Conservation (phyloP, 2,329 filamentous ascomycete genomes). For the Coniochaeta ligniaria region DNA sequence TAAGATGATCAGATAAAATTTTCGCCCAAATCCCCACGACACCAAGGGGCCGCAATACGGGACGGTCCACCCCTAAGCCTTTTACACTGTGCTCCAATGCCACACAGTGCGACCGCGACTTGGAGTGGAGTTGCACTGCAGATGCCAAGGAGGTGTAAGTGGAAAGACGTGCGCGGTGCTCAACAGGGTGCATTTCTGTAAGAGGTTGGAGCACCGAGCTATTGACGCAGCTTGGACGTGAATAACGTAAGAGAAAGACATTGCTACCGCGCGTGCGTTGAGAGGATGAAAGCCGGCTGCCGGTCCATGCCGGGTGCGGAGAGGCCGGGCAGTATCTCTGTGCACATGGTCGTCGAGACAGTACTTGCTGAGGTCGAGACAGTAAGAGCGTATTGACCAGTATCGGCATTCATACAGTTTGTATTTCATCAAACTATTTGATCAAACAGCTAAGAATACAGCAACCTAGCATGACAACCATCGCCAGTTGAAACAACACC, state of each 20-base stretch:
- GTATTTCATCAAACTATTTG: not conserved
- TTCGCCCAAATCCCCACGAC: not conserved
- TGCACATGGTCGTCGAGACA: not conserved
- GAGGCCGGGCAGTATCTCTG: not conserved
- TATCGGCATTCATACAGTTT: not conserved
- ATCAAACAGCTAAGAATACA: not conserved
- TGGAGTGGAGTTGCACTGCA: not conserved
- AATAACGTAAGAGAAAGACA: not conserved
- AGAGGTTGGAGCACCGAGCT: not conserved
- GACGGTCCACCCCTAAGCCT: not conserved
- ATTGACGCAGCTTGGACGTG: not conserved
- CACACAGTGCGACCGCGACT: not conserved
- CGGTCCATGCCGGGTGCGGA: too few relatives aligned
- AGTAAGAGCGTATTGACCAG: too few relatives aligned
- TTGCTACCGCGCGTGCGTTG: not conserved
- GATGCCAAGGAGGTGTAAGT: not conserved
- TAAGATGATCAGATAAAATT: conserved; percentile 3
- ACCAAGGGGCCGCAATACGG: not conserved
- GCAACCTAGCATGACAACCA: too few relatives aligned
- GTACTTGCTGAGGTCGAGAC: too few relatives aligned
- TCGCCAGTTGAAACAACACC: too few relatives aligned
- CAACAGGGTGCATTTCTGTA: not conserved
- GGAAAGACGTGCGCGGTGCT: not conserved
- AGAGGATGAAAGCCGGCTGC: too few relatives aligned
- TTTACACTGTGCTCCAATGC: not conserved